These are phyloP conservation scores for Fusarium vanettenii DNA, from an alignment of 2,329 filamentous ascomycete species.

Conservation along the genomic window DNA sequence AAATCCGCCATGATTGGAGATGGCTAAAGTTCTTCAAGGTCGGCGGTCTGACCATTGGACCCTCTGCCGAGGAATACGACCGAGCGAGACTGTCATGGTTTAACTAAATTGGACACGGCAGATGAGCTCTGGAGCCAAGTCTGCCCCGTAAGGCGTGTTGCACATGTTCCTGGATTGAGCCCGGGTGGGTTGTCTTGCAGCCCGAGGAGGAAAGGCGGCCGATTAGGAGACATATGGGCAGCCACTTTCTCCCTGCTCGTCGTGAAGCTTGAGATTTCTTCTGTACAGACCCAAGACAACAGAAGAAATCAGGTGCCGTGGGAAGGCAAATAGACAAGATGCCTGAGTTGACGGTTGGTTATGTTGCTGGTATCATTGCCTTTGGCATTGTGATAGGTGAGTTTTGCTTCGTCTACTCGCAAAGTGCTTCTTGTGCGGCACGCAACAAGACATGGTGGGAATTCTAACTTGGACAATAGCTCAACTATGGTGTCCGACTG, in stretches of 20 bases:
- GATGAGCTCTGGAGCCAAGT: not conserved
- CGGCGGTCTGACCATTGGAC: not conserved
- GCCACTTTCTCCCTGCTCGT: not conserved
- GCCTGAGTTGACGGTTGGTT: slow-evolving; percentile 36
- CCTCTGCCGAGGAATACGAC: not conserved
- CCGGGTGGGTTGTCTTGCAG: not conserved
- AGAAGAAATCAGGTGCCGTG: not conserved
- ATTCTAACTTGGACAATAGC: slow-evolving; percentile 40
- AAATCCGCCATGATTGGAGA: not conserved
- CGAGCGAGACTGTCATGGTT: not conserved
- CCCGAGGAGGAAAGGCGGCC: not conserved
- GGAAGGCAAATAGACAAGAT: slow-evolving; percentile 12
- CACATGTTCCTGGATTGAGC: not conserved
- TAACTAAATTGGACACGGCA: not conserved
- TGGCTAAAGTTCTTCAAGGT: not conserved
- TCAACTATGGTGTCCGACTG: slow-evolving; percentile 51
- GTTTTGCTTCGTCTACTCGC: not conserved
- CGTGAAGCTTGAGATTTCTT: not conserved
- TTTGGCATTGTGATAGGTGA: slow-evolving; percentile 36
- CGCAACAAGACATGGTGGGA: not conserved
- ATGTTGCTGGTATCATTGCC: slow-evolving; percentile 42
- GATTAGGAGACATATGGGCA: not conserved
- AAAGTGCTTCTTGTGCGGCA: not conserved
- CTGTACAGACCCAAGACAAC: not conserved
- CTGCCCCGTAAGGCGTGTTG: not conserved